A percentile compares a stretch with the other conserved stretches of the same genome.
Evolutionary conservation across 495 filamentous ascomycete species (phyloP).

Genomic region (Stereocaulon alpinum): DNA sequence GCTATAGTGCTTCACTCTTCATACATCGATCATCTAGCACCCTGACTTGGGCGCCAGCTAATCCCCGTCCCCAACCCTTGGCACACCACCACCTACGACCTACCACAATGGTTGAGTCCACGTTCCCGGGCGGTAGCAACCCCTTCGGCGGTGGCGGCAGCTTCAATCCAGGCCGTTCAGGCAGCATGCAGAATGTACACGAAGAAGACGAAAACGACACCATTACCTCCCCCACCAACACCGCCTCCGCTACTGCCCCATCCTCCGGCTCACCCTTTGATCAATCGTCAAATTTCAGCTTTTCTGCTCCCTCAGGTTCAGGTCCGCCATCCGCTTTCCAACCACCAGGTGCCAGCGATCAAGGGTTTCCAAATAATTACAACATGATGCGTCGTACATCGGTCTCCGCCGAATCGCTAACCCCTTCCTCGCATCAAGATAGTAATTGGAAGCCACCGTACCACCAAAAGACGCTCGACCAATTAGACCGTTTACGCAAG

Average conservation of each 20-base stretch:
- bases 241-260: slow-evolving; percentile 33
- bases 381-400: slow-evolving; percentile 88
- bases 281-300: slow-evolving; percentile 17
- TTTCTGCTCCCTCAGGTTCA: slow-evolving; percentile 8
- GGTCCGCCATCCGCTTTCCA: slow-evolving; percentile 15
- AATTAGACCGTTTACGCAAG: slow-evolving; percentile 63
- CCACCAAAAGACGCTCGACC: slow-evolving; percentile 72
- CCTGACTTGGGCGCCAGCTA: not conserved
- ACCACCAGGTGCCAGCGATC: slow-evolving; percentile 32
- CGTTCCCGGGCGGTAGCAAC: slow-evolving; percentile 47
- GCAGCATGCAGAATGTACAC: slow-evolving; percentile 42
- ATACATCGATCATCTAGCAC: not conserved
- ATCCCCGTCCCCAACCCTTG: not conserved
- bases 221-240: slow-evolving; percentile 46
- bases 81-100: not conserved
- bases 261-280: slow-evolving; percentile 15
- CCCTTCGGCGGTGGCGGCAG: slow-evolving; percentile 38
- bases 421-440: slow-evolving; percentile 68
- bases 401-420: slow-evolving; percentile 92
- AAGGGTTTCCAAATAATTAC: slow-evolving; percentile 85
- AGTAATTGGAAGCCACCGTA: slow-evolving; percentile 86
- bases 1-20: not conserved
- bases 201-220: slow-evolving; percentile 56
- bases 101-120: slow-evolving; percentile 41
- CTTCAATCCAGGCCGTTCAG: slow-evolving; percentile 24